A percentile compares a stretch with the other conserved stretches of the same genome.
Conservation (phyloP, 1,139 yeast species). For the Scheffersomyces stambukii region DNA sequence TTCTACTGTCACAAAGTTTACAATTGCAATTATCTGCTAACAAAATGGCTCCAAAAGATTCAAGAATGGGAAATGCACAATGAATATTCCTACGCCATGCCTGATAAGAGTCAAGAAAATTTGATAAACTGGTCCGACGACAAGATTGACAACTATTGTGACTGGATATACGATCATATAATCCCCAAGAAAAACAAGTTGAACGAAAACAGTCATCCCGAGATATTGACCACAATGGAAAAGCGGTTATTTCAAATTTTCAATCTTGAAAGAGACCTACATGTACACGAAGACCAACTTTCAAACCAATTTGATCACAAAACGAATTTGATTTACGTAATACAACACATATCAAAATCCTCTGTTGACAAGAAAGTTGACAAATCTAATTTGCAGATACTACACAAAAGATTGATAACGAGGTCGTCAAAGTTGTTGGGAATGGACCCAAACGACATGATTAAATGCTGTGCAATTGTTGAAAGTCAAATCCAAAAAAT, state of each 20-base stretch:
- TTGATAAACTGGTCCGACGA: constrained; percentile 37
- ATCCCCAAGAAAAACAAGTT: constrained; percentile 21
- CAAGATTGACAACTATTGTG: constrained; percentile 35
- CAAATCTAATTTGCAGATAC: neutral
- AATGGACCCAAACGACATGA: constrained; percentile 2
- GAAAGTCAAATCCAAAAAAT: constrained; percentile 2
- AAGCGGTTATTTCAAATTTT: constrained; percentile 36
- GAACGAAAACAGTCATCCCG: constrained; percentile 12
- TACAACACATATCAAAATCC: too few species aligned
- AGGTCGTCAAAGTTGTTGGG: constrained; percentile 4
- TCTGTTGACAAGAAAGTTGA: neutral
- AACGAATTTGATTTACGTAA: too few species aligned
- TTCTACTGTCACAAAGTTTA: constrained; percentile 8
- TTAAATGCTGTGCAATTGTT: constrained; percentile 1
- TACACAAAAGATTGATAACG: constrained; percentile 3
- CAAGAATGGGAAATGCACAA: constrained; percentile 17
- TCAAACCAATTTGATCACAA: too few species aligned
- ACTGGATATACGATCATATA: constrained; percentile 35
- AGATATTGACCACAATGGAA: constrained; percentile 24
- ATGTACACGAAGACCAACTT: too few species aligned
- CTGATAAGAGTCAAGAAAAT: constrained; percentile 18
- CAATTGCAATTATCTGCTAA: constrained; percentile 2
- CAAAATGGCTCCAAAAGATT: constrained; percentile 21
- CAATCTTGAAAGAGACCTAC: constrained; percentile 14
- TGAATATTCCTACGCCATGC: constrained; percentile 17